Evolutionary conservation across 345 rosid species (phyloP).

Genomic region (Aurinia saxatilis): DNA sequence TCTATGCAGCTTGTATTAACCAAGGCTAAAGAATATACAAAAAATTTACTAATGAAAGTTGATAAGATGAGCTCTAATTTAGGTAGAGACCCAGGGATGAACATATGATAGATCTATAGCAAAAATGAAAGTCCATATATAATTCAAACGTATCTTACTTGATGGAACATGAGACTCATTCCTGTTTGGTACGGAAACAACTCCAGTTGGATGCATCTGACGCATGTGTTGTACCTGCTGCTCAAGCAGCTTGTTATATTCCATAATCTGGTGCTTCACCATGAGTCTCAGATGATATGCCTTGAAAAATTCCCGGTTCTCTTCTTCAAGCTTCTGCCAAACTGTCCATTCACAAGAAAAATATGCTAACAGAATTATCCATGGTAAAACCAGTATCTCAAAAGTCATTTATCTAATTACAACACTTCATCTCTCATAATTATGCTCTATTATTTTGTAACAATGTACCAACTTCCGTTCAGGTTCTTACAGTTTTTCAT

Average conservation of each 20-base stretch:
- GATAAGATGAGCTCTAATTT: neutral
- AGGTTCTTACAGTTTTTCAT: too few relatives aligned
- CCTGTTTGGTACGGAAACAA: constrained; percentile 40
- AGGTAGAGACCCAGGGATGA: neutral
- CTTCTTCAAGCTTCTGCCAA: constrained; percentile 98
- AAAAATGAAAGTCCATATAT: neutral
- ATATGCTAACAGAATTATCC: neutral
- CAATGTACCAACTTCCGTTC: too few relatives aligned
- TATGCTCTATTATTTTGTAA: too few relatives aligned
- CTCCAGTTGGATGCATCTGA: constrained; percentile 52
- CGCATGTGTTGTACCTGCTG: constrained; percentile 67
- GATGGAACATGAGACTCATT: constrained; percentile 57
- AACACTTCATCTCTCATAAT: too few relatives aligned
- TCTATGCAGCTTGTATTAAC: neutral
- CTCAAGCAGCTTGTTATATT: constrained; percentile 85
- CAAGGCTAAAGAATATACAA: neutral
- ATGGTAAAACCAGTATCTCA: too few relatives aligned
- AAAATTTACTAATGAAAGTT: neutral
- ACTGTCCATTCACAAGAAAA: constrained; percentile 37
- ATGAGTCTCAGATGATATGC: constrained; percentile 79
- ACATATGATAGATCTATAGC: neutral
- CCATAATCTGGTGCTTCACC: constrained; percentile 78
- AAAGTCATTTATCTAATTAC: too few relatives aligned
- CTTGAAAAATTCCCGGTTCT: constrained; percentile 76
- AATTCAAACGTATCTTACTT: constrained; percentile 37